phyloP scores from a whole-genome alignment of 306 rosid species.

The Inga oerstediana region DNA sequence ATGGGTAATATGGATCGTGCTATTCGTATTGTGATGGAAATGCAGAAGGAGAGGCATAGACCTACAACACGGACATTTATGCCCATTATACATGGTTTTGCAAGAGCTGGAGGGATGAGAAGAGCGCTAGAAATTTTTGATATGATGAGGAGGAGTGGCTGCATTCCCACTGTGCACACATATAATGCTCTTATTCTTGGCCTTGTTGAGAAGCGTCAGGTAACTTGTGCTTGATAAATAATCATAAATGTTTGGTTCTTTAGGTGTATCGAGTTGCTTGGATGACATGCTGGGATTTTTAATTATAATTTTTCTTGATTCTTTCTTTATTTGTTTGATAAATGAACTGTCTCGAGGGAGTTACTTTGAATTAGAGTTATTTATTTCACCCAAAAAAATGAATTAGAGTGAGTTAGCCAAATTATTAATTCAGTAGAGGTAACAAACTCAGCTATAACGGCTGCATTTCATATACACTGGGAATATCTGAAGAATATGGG shows the following conservation, averaged over 20 bases:
- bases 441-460: background rate
- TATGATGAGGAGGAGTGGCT: conserved; percentile 93
- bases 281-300: conserved; percentile 1
- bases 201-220: conserved; percentile 94
- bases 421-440: background rate
- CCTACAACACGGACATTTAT: conserved; percentile 89
- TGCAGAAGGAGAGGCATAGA: conserved; percentile 80
- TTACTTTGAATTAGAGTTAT: background rate
- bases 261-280: background rate
- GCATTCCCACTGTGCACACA: conserved; percentile 95
- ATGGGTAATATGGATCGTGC: conserved; percentile 98
- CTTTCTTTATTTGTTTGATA: conserved; percentile 2
- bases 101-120: conserved; percentile 80
- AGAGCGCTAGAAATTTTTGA: conserved; percentile 85
- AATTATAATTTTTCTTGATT: background rate
- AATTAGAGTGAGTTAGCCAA: background rate
- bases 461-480: background rate
- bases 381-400: background rate
- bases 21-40: conserved; percentile 71
- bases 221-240: conserved; percentile 38
- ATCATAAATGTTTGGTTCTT: background rate
- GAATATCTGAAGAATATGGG: background rate
- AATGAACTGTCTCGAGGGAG: background rate
- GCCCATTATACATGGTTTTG: conserved; percentile 93
- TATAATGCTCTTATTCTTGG: conserved; percentile 94